Evolutionary conservation across 176 grass and related monocot genomes (phyloP).

Genomic region (Ananas comosus): DNA sequence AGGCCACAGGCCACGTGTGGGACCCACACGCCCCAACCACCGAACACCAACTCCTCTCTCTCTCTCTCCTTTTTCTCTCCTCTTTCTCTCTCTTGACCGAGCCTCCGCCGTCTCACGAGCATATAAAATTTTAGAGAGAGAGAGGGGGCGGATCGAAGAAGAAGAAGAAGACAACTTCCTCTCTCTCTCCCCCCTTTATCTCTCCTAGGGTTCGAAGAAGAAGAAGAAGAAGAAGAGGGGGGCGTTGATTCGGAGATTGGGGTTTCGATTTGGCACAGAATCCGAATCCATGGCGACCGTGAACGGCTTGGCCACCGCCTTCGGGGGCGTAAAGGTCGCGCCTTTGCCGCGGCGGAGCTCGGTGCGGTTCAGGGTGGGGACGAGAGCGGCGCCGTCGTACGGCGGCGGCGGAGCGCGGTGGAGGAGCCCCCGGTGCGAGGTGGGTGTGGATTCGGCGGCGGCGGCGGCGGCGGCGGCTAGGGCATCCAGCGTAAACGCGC

Average conservation of each 20-base stretch:
- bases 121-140: background rate
- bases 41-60: constrained; percentile 15
- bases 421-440: constrained; percentile 54
- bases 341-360: constrained; percentile 9
- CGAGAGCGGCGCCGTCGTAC: background rate
- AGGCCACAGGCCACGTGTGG: constrained; percentile 2
- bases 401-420: constrained; percentile 17
- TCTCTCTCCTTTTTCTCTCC: background rate
- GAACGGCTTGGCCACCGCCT: constrained; percentile 30
- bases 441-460: constrained; percentile 37
- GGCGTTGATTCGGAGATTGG: background rate
- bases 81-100: background rate
- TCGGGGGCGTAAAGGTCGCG: constrained; percentile 20
- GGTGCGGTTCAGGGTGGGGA: constrained; percentile 17
- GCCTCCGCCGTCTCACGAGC: background rate
- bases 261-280: constrained; percentile 34
- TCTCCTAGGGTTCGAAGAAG: background rate
- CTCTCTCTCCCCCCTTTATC: background rate
- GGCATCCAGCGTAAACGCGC: constrained; percentile 45
- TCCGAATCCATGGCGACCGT: constrained; percentile 37
- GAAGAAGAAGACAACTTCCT: constrained; percentile 8
- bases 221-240: background rate
- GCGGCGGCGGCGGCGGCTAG: constrained; percentile 33
- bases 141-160: background rate
- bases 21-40: constrained; percentile 19